These are phyloP conservation scores for Pilasporangium apinafurcum DNA, from an alignment of 352 stramenopile species.

Conservation along the genomic window DNA sequence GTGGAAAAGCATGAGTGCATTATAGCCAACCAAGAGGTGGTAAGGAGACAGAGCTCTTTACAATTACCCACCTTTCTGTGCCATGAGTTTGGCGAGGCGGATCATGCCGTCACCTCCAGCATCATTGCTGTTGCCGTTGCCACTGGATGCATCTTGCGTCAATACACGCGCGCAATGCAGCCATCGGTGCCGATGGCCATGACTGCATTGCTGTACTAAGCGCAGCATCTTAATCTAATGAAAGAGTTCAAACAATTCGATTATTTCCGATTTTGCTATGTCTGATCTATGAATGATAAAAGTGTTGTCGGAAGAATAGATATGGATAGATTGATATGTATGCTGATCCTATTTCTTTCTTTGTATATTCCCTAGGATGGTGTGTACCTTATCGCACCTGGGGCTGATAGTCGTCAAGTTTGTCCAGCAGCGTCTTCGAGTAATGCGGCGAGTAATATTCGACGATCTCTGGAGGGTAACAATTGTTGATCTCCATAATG, in stretches of 20 bases:
- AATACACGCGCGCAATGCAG: no score
- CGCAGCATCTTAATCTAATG: no score
- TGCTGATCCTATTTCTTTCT: no score
- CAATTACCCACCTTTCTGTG: slow-evolving; percentile 31
- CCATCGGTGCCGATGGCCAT: no score
- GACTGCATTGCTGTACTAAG: no score
- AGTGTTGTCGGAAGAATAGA: no score
- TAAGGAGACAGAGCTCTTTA: neutral
- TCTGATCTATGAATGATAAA: no score
- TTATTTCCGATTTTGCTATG: no score
- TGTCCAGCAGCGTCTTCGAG: slow-evolving; percentile 94
- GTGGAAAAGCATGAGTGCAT: neutral
- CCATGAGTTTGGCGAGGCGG: slow-evolving; percentile 78
- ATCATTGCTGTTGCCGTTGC: neutral
- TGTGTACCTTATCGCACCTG: slow-evolving; percentile 56
- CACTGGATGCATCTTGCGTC: no score
- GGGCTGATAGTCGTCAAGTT: slow-evolving; percentile 93
- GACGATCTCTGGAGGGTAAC: slow-evolving; percentile 94
- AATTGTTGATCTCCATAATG: slow-evolving; percentile 95
- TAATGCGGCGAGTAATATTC: slow-evolving; percentile 97
- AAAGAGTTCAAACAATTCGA: no score
- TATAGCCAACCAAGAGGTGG: neutral
- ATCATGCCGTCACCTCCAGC: slow-evolving; percentile 20
- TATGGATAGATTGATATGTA: no score
- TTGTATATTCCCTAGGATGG: no score